Evolutionary conservation across 306 rosid genomes (phyloP), one percentile per base, ranked within the genome.

Genomic region (Fagus crenata): DNA sequence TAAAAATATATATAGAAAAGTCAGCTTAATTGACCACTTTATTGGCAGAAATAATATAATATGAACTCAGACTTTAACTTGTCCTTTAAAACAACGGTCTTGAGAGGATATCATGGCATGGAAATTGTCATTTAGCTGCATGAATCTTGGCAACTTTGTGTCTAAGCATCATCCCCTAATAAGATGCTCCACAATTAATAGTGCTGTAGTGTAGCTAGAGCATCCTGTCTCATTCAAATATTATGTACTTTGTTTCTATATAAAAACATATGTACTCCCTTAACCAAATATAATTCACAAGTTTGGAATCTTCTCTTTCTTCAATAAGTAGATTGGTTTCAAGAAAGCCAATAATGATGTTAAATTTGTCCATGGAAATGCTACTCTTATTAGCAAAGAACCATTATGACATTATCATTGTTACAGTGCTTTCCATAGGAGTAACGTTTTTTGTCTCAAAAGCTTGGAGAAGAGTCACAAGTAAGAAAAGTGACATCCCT

Each of bases 281-380:
- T 35, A 76, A 69, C 79, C 39, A 73, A 28, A 69, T 5, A 43
- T 46, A 46, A 46, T 74, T 40, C 69, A 74, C 49, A 28, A 72
- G 14, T 56, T 13, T 22, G 6, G 39, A 18, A 36, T 51, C 61
- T 78, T 36, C n/a, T 55, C 79, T 83, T 78, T 55, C 49, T 73
- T 76, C 31, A 67, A 58, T 56, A 71, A 33, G 68, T 43, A 63
- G 75, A 77, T 72, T 75, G 77, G 49, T 65, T 46, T 39, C 41
- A 71, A 72, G 81, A 81, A 76, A 82, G 73, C 60, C 53, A 64
- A 77, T 78, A 64, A 77, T 78, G 81, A 89, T 90, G 93, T 7
- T 82, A 82, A 80, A 51, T 54, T 69, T 70, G 37, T 84, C 51
- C 6, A 78, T 51, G 76, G 86, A 87, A 81, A 86, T 72, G 69